Percentiles rank a stretch among this genome's conserved stretches.
These are phyloP conservation scores for Strobilomyces echinocephalus DNA, from an alignment of 768 basidiomycete species.

Conservation along the genomic window DNA sequence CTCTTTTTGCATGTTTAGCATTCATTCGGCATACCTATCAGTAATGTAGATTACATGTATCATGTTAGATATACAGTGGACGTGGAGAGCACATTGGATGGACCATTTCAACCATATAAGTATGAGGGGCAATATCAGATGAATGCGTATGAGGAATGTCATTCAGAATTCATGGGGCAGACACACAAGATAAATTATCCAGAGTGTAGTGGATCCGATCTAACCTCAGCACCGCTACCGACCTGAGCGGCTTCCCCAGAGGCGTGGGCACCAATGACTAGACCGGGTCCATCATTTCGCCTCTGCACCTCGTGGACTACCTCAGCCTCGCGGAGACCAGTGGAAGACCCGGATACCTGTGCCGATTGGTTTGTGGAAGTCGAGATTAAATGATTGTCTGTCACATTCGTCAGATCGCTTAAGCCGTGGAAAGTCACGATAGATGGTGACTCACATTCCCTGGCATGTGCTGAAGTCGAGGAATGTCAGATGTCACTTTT, in stretches of 20 bases:
- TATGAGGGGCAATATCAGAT: neutral
- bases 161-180: neutral
- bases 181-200: neutral
- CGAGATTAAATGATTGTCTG: conserved; percentile 40
- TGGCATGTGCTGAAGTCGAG: conserved; percentile 54
- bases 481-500: conserved; percentile 7
- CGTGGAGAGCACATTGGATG: conserved; percentile 7
- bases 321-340: neutral
- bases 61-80: conserved; percentile 15
- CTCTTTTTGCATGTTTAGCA: conserved; percentile 13
- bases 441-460: conserved; percentile 55
- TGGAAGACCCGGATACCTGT: conserved; percentile 2
- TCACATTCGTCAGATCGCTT: conserved; percentile 5
- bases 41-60: conserved; percentile 31
- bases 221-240: neutral
- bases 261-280: neutral
- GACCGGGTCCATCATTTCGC: conserved; percentile 1
- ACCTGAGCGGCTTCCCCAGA: conserved; percentile 5
- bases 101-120: conserved; percentile 1
- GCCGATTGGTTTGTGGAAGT: neutral
- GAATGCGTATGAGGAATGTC: neutral
- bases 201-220: neutral
- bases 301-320: neutral
- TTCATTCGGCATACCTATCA: conserved; percentile 11
- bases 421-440: neutral